phyloP scores from a whole-genome alignment of 2,329 filamentous ascomycete species.

The Paecilomyces sp. region DNA sequence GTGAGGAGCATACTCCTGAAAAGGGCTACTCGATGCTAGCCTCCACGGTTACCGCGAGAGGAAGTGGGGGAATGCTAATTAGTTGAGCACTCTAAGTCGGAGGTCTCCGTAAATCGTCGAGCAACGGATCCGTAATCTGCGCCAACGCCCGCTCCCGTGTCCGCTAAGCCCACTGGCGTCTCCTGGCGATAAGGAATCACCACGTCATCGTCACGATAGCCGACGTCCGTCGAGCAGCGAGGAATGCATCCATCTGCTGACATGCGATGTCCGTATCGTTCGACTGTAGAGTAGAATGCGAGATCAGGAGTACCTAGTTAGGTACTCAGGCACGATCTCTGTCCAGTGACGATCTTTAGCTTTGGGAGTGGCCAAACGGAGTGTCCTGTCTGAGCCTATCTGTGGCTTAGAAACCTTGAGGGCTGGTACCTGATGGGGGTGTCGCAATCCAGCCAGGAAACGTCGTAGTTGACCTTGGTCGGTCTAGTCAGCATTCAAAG shows the following conservation, averaged over 20 bases:
- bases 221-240: background rate
- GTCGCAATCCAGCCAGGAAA: background rate
- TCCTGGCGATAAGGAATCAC: conserved; percentile 1
- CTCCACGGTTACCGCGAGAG: background rate
- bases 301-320: too few relatives aligned
- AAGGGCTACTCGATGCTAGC: background rate
- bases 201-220: background rate
- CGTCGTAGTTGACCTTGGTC: background rate
- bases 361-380: too few relatives aligned
- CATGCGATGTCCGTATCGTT: background rate
- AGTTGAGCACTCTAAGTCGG: background rate
- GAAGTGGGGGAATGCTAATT: background rate
- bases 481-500: too few relatives aligned
- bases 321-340: too few relatives aligned
- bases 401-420: background rate
- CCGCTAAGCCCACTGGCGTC: conserved; percentile 1
- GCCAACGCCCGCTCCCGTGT: conserved; percentile 5
- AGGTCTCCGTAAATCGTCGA: background rate
- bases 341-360: background rate
- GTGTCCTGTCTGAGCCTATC: background rate
- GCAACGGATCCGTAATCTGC: background rate
- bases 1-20: background rate
- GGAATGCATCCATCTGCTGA: background rate
- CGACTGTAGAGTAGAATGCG: too few relatives aligned
- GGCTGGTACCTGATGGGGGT: background rate